Evolutionary conservation across 345 rosid species (phyloP).

Genomic region (Microcos paniculata): DNA sequence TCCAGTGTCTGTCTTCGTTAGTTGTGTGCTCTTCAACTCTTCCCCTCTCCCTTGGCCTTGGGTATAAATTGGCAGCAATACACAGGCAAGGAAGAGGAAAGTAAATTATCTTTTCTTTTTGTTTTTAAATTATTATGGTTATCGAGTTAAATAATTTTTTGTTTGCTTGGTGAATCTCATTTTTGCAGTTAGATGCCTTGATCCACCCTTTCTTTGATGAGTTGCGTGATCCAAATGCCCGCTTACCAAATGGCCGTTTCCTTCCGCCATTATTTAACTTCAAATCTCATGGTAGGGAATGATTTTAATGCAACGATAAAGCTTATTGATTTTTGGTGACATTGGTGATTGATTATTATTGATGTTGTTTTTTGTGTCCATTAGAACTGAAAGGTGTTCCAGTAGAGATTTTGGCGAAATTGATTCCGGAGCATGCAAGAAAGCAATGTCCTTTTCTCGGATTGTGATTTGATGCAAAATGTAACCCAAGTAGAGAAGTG

Average conservation of each 20-base stretch:
- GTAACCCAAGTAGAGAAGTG: constrained; percentile 16
- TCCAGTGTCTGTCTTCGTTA: not conserved
- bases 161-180: not conserved
- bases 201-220: constrained; percentile 96
- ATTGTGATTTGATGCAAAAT: constrained; percentile 45
- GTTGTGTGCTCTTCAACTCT: not conserved
- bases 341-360: not conserved
- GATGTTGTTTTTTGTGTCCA: constrained; percentile 3
- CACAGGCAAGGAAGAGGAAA: not conserved
- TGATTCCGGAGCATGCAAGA: constrained; percentile 85
- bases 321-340: not conserved
- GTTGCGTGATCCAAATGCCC: constrained; percentile 71
- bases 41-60: not conserved
- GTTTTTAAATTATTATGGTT: not conserved
- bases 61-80: not conserved
- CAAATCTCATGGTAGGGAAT: constrained; percentile 68
- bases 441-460: constrained; percentile 80
- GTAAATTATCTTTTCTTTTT: not conserved
- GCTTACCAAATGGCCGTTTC: constrained; percentile 84
- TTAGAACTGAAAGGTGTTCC: constrained; percentile 85
- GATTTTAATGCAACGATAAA: too few relatives aligned
- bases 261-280: constrained; percentile 90
- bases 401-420: constrained; percentile 59
- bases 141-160: not conserved
- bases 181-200: constrained; percentile 74